phyloP scores from a whole-genome alignment of 768 basidiomycete genomes.

The Trichaptum fuscoviolaceum region DNA sequence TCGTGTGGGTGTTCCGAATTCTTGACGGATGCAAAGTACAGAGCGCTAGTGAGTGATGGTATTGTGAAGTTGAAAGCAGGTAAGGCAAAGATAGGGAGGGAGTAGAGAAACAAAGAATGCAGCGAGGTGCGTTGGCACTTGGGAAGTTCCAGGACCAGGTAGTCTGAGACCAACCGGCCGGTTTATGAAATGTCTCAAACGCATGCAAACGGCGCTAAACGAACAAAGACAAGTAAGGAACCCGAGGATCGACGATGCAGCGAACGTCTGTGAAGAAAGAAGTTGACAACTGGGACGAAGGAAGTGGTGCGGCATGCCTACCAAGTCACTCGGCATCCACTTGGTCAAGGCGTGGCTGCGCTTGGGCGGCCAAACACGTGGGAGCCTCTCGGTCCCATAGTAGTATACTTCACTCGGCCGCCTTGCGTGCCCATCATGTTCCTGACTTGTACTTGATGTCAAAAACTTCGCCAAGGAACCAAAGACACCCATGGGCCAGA shows the following conservation, averaged over 20 bases:
- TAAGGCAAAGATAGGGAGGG: too few species aligned
- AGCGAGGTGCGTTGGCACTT: neutral
- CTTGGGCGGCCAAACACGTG: neutral
- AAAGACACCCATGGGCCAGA: neutral
- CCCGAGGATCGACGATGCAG: neutral
- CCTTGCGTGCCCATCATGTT: neutral
- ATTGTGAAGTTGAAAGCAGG: neutral
- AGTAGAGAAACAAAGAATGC: neutral
- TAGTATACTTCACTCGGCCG: neutral
- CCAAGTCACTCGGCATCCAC: neutral
- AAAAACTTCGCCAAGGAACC: neutral
- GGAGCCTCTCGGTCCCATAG: neutral
- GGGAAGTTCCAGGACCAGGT: neutral
- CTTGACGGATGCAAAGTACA: neutral
- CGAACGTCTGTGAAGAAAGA: neutral
- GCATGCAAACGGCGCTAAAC: neutral
- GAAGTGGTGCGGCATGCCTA: neutral
- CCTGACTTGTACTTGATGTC: neutral
- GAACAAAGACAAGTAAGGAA: neutral
- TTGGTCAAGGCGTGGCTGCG: too few species aligned
- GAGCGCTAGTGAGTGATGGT: neutral
- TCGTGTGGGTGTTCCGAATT: neutral
- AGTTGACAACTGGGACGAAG: neutral
- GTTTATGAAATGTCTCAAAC: neutral
- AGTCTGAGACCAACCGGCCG: neutral